phyloP scores from a whole-genome alignment of 495 filamentous ascomycete species.

The Platismatia glauca region DNA sequence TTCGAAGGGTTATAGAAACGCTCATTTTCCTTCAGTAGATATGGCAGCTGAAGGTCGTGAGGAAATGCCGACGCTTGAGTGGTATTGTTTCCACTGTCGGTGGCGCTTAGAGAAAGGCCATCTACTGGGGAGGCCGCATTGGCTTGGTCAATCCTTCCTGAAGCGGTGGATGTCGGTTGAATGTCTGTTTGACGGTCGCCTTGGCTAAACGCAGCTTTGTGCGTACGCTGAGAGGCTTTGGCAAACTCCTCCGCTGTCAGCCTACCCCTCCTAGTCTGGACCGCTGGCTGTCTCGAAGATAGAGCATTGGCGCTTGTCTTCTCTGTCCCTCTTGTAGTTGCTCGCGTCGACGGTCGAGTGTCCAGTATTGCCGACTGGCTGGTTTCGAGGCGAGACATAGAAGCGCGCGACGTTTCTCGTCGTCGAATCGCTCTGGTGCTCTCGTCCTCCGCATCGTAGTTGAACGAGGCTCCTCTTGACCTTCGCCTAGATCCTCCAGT shows the following conservation, averaged over 20 bases:
- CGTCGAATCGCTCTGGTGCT: conserved; percentile 35
- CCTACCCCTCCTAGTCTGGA: conserved; percentile 17
- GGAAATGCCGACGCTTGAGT: background rate
- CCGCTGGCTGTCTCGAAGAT: conserved; percentile 1
- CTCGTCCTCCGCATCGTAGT: conserved; percentile 47
- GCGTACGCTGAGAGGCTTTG: conserved; percentile 13
- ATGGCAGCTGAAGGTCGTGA: background rate
- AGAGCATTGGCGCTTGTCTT: conserved; percentile 33
- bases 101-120: background rate
- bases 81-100: conserved; percentile 24
- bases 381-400: conserved; percentile 38
- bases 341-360: conserved; percentile 30
- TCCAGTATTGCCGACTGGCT: conserved; percentile 33
- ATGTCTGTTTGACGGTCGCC: background rate
- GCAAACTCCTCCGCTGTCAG: conserved; percentile 24
- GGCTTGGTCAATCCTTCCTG: background rate
- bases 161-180: background rate
- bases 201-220: conserved; percentile 15
- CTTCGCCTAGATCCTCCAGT: conserved; percentile 26
- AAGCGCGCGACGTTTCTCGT: conserved; percentile 36
- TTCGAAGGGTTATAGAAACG: conserved; percentile 45
- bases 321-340: conserved; percentile 33
- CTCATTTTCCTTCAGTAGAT: conserved; percentile 27
- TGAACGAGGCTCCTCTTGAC: conserved; percentile 49
- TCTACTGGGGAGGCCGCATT: background rate